A percentile compares a stretch with the other conserved stretches of the same genome.
Evolutionary conservation across 352 stramenopile genomes (phyloP).

Genomic region (Pythium phragmitis): DNA sequence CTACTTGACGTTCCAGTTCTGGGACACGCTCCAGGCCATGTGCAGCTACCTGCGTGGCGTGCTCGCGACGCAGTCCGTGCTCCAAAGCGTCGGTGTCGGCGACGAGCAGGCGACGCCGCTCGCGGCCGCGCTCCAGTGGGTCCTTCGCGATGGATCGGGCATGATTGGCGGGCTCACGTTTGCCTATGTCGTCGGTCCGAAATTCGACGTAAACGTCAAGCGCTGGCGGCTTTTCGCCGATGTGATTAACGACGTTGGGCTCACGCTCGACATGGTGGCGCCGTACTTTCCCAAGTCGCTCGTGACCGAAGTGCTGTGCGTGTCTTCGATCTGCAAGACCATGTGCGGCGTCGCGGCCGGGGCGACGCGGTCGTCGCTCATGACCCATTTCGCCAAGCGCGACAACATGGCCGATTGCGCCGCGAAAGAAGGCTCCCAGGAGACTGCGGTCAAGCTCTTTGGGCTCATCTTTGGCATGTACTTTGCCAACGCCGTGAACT

Average conservation of each 20-base stretch:
- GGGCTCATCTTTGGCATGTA: slow-evolving; percentile 90
- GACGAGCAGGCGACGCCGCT: slow-evolving; percentile 77
- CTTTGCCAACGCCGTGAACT: slow-evolving; percentile 75
- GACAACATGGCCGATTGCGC: slow-evolving; percentile 92
- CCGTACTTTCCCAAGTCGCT: slow-evolving; percentile 57
- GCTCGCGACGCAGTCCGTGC: slow-evolving; percentile 90
- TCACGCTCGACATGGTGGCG: slow-evolving; percentile 88
- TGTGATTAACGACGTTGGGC: slow-evolving; percentile 94
- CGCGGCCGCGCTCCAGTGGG: slow-evolving; percentile 76
- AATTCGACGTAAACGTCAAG: slow-evolving; percentile 96
- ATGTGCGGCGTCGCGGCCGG: slow-evolving; percentile 95
- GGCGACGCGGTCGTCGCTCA: slow-evolving; percentile 92
- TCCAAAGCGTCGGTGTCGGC: slow-evolving; percentile 93
- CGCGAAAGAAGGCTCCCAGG: slow-evolving; percentile 95
- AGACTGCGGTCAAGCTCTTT: slow-evolving; percentile 94
- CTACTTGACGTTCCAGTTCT: slow-evolving; percentile 95
- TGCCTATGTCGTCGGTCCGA: slow-evolving; percentile 85
- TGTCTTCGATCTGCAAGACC: slow-evolving; percentile 92
- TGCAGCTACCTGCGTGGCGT: slow-evolving; percentile 95
- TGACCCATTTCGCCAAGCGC: slow-evolving; percentile 85
- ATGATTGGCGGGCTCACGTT: slow-evolving; percentile 93
- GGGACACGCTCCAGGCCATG: slow-evolving; percentile 94
- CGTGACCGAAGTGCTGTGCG: slow-evolving; percentile 70
- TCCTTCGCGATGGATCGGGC: slow-evolving; percentile 69
- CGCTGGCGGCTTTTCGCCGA: slow-evolving; percentile 96